Conservation (phyloP, 805 yeast genomes). For the Zygosaccharomyces pseudorouxii region DNA sequence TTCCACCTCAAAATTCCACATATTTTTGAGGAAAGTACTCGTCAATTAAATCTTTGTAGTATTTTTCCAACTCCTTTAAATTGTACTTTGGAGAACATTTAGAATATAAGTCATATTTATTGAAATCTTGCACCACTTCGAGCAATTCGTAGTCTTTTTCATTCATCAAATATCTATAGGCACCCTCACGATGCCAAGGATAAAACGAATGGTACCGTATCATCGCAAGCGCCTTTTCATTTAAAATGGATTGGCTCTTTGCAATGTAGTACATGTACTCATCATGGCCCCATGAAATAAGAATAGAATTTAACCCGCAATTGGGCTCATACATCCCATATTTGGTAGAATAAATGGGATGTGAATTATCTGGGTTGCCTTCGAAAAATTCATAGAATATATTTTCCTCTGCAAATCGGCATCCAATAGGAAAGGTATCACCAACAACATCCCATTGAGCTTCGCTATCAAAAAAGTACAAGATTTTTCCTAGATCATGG, state of each 20-base stretch:
- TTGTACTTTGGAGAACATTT: conserved; percentile 50
- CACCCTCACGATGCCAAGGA: conserved; percentile 72
- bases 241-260: conserved; percentile 56
- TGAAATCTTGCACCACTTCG: conserved; percentile 60
- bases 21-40: conserved; percentile 58
- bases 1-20: conserved; percentile 46
- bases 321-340: conserved; percentile 60
- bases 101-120: conserved; percentile 64
- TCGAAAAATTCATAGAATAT: conserved; percentile 58
- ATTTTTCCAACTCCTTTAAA: conserved; percentile 49
- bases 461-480: conserved; percentile 64
- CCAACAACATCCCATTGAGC: conserved; percentile 84
- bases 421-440: conserved; percentile 73
- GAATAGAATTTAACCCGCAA: conserved; percentile 65
- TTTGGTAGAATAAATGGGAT: conserved; percentile 61
- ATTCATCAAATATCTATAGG: conserved; percentile 60
- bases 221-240: conserved; percentile 67
- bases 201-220: conserved; percentile 70
- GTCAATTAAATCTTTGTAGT: conserved; percentile 58
- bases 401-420: conserved; percentile 54
- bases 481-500: conserved; percentile 65
- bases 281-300: conserved; percentile 78
- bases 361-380: conserved; percentile 54
- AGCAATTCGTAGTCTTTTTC: conserved; percentile 57
- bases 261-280: conserved; percentile 74